Conservation (phyloP, 2,329 filamentous ascomycete species). For the Aspergillus oerlinghausenensis region DNA sequence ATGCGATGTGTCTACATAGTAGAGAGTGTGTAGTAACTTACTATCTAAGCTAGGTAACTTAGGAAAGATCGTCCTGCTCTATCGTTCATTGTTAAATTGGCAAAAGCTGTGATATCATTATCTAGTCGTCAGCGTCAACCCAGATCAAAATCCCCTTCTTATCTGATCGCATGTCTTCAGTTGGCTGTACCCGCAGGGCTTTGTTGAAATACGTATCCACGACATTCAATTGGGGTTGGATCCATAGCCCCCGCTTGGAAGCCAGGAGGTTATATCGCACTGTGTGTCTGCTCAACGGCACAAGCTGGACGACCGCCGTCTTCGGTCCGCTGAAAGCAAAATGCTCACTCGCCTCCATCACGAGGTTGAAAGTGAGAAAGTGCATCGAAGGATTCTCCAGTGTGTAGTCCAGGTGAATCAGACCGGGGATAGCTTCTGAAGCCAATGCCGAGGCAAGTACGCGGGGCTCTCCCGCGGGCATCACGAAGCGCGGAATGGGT, state of each 20-base stretch:
- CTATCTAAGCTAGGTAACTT: background rate
- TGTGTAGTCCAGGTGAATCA: conserved; percentile 57
- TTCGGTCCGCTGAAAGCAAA: conserved; percentile 94
- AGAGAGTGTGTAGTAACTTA: background rate
- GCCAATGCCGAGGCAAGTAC: conserved; percentile 57
- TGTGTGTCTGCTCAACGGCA: conserved; percentile 72
- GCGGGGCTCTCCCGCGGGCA: conserved; percentile 80
- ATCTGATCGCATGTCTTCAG: conserved; percentile 59
- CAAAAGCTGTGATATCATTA: background rate
- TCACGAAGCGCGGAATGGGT: conserved; percentile 71
- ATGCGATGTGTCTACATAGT: background rate
- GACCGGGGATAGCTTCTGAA: conserved; percentile 29
- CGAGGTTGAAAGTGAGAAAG: conserved; percentile 86
- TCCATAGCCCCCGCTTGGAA: conserved; percentile 59
- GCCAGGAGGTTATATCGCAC: conserved; percentile 73
- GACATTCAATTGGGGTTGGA: conserved; percentile 69
- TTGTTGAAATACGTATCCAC: conserved; percentile 93
- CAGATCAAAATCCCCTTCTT: conserved; percentile 48
- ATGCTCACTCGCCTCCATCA: conserved; percentile 86
- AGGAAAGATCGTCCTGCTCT: background rate
- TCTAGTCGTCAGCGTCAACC: conserved; percentile 39
- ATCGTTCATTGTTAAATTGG: background rate
- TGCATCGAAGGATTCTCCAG: conserved; percentile 94
- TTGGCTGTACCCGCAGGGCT: conserved; percentile 73
- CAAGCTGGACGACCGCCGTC: conserved; percentile 69